These are phyloP conservation scores for Melastoma candidum DNA, from an alignment of 441 rosid genomes.

Conservation along the genomic window DNA sequence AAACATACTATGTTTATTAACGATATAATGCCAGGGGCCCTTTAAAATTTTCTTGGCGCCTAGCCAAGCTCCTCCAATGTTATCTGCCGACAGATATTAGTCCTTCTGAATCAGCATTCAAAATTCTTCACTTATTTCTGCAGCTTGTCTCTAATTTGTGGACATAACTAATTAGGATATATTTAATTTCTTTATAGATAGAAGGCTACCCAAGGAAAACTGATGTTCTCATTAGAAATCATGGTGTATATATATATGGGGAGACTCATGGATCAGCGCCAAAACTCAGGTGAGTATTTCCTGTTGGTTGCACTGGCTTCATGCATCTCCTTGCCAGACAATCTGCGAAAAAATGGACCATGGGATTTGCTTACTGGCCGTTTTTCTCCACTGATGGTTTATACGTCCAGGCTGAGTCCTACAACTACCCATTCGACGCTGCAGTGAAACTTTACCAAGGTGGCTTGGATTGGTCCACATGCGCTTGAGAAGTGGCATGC, in stretches of 20 bases:
- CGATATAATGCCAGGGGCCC: no score
- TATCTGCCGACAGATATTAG: no score
- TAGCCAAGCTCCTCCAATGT: no score
- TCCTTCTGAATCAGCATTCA: no score
- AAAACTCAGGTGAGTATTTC: constrained; percentile 80
- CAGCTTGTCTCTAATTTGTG: neutral
- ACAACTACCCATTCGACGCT: constrained; percentile 92
- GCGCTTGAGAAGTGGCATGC: constrained; percentile 87
- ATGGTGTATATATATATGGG: constrained; percentile 84
- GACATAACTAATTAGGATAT: constrained; percentile 9
- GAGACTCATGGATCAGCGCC: constrained; percentile 97
- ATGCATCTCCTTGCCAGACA: no score
- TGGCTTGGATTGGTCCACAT: constrained; percentile 66
- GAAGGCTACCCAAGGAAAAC: constrained; percentile 91
- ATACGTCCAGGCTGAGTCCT: constrained; percentile 76
- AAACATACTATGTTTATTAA: no score
- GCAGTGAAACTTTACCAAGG: constrained; percentile 88
- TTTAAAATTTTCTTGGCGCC: no score
- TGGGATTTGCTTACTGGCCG: neutral
- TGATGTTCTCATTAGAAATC: constrained; percentile 94
- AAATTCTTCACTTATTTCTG: no score
- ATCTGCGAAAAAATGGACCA: no score
- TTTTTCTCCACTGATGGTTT: constrained; percentile 9
- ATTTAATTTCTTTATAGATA: constrained; percentile 28
- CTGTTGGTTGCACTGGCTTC: neutral